phyloP scores from a whole-genome alignment of 2,329 filamentous ascomycete species.

The Calonectria honghensis region DNA sequence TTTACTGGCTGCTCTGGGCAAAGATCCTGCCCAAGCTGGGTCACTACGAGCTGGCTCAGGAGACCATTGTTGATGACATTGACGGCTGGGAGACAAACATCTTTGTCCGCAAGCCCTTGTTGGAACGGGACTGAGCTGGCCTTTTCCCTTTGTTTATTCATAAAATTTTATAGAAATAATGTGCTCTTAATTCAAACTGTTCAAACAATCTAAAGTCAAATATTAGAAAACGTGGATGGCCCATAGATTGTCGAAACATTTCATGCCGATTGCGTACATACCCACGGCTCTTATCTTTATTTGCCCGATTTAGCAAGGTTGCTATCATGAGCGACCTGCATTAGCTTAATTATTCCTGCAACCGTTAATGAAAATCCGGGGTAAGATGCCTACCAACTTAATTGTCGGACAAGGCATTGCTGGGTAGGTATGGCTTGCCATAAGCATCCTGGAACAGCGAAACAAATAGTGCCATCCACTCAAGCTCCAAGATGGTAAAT shows the following conservation, averaged over 20 bases:
- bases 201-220: slow-evolving; percentile 9
- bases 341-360: not conserved
- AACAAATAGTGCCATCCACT: not conserved
- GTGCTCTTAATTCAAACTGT: not conserved
- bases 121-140: slow-evolving; percentile 2
- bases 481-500: not conserved
- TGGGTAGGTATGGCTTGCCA: not conserved
- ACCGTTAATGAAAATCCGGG: slow-evolving; percentile 2
- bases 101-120: slow-evolving; percentile 67
- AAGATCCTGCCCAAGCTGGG: slow-evolving; percentile 71
- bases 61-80: slow-evolving; percentile 71
- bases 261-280: not conserved
- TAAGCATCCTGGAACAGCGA: not conserved
- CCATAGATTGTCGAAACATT: slow-evolving; percentile 2
- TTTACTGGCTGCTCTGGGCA: slow-evolving; percentile 76
- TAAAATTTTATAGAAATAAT: not conserved
- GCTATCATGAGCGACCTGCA: slow-evolving; percentile 9
- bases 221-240: not conserved
- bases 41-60: slow-evolving; percentile 73
- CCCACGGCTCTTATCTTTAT: too few species aligned
- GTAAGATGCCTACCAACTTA: not conserved
- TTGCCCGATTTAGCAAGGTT: not conserved
- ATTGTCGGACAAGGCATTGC: not conserved
- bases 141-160: not conserved
- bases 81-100: slow-evolving; percentile 79